Conservation (phyloP, 768 basidiomycete genomes). For the Dacryopinax primogenitus region DNA sequence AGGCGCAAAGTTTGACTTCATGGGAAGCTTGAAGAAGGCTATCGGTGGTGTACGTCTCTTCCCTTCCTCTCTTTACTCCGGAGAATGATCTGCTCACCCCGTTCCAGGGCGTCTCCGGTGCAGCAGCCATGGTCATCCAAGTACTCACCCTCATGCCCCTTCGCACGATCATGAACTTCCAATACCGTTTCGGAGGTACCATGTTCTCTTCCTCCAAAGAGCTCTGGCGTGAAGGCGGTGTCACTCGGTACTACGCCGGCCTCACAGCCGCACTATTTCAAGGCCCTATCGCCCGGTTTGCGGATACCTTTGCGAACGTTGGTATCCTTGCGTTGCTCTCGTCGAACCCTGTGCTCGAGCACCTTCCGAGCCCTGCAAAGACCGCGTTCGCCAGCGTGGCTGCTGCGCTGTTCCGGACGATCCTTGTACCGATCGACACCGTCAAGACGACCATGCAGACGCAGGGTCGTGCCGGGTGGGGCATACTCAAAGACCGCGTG, state of each 20-base stretch:
- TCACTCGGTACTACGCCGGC: conserved; percentile 77
- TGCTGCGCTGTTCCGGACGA: conserved; percentile 77
- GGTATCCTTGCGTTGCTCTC: conserved; percentile 78
- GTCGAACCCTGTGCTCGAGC: conserved; percentile 56
- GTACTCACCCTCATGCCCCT: conserved; percentile 86
- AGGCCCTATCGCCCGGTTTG: conserved; percentile 49
- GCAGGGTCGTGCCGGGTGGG: conserved; percentile 57
- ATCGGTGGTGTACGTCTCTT: conserved; percentile 55
- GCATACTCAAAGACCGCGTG: conserved; percentile 53
- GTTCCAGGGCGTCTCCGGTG: conserved; percentile 11
- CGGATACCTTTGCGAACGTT: conserved; percentile 88
- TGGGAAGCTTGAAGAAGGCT: conserved; percentile 63
- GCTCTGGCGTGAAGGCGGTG: conserved; percentile 68
- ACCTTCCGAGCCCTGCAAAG: conserved; percentile 52
- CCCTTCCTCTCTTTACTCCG: background rate
- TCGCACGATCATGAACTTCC: conserved; percentile 98
- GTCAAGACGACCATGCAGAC: conserved; percentile 94
- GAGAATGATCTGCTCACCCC: background rate
- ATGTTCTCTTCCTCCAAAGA: conserved; percentile 50
- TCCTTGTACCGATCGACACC: conserved; percentile 87
- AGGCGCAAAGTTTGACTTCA: conserved; percentile 57
- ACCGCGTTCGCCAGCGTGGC: conserved; percentile 66
- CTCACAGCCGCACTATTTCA: conserved; percentile 65
- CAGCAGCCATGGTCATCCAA: conserved; percentile 80
- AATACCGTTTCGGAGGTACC: conserved; percentile 67